These are phyloP conservation scores for Venturia carpophila DNA, from an alignment of 2,329 filamentous ascomycete genomes.

Conservation along the genomic window DNA sequence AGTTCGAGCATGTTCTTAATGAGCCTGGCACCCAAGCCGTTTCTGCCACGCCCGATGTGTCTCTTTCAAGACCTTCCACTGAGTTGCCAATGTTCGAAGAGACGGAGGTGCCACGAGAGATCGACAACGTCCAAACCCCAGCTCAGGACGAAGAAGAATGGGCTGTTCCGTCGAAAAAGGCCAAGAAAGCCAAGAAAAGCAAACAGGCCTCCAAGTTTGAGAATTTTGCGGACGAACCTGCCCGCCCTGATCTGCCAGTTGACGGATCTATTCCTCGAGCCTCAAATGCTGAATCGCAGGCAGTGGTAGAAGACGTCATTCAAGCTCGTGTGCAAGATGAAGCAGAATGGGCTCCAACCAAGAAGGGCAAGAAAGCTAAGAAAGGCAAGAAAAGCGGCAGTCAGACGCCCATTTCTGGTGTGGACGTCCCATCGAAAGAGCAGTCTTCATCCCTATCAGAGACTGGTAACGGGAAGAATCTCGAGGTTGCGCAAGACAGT, in stretches of 20 bases:
- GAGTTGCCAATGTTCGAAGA: neutral
- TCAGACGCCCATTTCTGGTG: neutral
- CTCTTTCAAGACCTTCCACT: neutral
- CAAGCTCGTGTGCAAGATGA: neutral
- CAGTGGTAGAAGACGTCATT: neutral
- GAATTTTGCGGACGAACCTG: neutral
- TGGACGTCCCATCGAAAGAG: neutral
- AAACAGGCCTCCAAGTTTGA: conserved; percentile 1
- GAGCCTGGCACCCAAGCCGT: neutral
- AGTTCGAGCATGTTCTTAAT: neutral
- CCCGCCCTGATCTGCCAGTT: neutral
- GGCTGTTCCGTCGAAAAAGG: conserved; percentile 17
- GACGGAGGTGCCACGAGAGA: neutral
- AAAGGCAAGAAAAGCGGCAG: conserved; percentile 15
- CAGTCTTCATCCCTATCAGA: neutral
- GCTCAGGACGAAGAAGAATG: conserved; percentile 13
- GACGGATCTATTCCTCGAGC: neutral
- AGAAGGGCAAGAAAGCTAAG: conserved; percentile 14
- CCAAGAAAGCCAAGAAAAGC: conserved; percentile 5
- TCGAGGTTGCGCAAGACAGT: neutral
- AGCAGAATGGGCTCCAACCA: neutral
- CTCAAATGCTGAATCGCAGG: neutral
- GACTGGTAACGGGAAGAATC: neutral
- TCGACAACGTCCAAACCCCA: neutral
- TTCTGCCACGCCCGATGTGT: neutral